Evolutionary conservation across 164 flowering plant genomes (phyloP), one percentile per base, ranked within the genome.

Genomic region (Brasenia schreberi): DNA sequence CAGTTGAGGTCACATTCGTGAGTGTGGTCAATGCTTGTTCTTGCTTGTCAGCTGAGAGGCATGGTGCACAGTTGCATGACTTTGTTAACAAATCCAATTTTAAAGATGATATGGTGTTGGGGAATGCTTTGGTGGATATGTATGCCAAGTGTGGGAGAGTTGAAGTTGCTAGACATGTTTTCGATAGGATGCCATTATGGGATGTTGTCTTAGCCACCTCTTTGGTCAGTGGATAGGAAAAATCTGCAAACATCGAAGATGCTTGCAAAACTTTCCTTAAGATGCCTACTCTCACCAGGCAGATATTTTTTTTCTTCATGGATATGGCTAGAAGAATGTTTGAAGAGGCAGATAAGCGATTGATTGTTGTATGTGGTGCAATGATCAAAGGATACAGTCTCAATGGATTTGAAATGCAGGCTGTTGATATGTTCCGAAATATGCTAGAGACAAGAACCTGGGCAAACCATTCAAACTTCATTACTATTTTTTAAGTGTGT

Each of bases 401-500:
- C 61, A 83, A 80, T 66, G 89, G 89, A 6, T 77, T 70, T 71
- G 89, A 86, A 70, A 60, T 84, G 63, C 83, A 82, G 65, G 94
- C 87, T 5, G 72, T 88, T 65, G 72, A 74, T 65, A 75, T 84
- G 68, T 86, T 88, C 77, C 39, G 67, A 62, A 42, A 52, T 17
- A 88, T 88, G 94, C 89, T 82, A 66, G 77, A 68, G 43, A 68
- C 70, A 11, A 77, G 84, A 65, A 59, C 81, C 63, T 66, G 73
- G 58, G 80, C 79, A 6, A 84, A 78, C 68, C 82, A 78, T 70
- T 81, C 87, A 42, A 82, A 83, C 19, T 63, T 85, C 66, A 85
- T 85, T 52, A 84, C 83, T 66, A 67, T 77, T 67, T n/a, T n/a
- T 89, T 90, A 67, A 80, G 86, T 23, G 85, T 84, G 45, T 88